Evolutionary conservation across 768 basidiomycete genomes (phyloP).

Genomic region (Boletus fagicola): DNA sequence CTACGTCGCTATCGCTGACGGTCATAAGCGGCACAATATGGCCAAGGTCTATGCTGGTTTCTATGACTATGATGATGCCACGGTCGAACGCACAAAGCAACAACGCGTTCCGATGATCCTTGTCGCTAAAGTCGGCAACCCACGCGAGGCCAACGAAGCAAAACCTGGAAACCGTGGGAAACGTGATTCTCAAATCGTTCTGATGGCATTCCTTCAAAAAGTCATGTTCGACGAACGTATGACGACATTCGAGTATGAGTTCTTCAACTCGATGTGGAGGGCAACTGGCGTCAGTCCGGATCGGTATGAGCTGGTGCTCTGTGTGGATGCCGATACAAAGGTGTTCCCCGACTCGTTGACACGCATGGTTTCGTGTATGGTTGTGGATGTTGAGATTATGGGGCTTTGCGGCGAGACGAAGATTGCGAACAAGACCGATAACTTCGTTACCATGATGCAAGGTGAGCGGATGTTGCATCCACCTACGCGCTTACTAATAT

Average conservation of each 20-base stretch:
- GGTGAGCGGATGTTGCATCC: slow-evolving; percentile 51
- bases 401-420: slow-evolving; percentile 99
- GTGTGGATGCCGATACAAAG: slow-evolving; percentile 98
- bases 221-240: slow-evolving; percentile 99
- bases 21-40: slow-evolving; percentile 99
- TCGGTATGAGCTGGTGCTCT: slow-evolving; percentile 91
- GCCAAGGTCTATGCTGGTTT: slow-evolving; percentile 98
- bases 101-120: slow-evolving; percentile 95
- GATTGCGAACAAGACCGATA: slow-evolving; percentile 98
- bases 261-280: slow-evolving; percentile 98
- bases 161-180: slow-evolving; percentile 99
- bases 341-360: slow-evolving; percentile 98
- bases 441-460: slow-evolving; percentile 99
- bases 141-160: slow-evolving; percentile 77
- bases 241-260: slow-evolving; percentile 99
- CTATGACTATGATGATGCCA: slow-evolving; percentile 91
- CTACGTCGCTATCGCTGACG: slow-evolving; percentile 98
- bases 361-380: slow-evolving; percentile 95
- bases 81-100: slow-evolving; percentile 88
- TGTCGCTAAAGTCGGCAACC: slow-evolving; percentile 95
- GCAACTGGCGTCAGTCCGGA: slow-evolving; percentile 95
- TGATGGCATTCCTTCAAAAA: slow-evolving; percentile 98
- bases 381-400: slow-evolving; percentile 97
- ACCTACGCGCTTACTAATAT: slow-evolving; percentile 8
- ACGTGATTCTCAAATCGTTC: slow-evolving; percentile 95